phyloP scores from a whole-genome alignment of 805 yeast species.

The Metschnikowia reukaufii region DNA sequence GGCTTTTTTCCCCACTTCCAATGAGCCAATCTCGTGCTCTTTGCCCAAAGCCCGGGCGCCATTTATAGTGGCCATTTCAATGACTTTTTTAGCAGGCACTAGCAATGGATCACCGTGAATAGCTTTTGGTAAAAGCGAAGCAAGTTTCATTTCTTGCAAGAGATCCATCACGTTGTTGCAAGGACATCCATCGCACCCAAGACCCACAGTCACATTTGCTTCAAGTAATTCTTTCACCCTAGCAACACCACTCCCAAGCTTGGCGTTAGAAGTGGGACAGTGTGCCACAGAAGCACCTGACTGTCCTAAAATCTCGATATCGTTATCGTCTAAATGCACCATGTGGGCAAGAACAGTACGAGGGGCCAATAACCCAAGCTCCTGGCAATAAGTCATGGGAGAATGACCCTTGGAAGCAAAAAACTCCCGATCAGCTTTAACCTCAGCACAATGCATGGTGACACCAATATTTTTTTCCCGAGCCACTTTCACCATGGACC shows the following conservation, averaged over 20 bases:
- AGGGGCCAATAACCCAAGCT: slow-evolving; percentile 16
- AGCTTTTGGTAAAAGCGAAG: slow-evolving; percentile 22
- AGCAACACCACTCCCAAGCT: slow-evolving; percentile 22
- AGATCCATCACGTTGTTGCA: slow-evolving; percentile 24
- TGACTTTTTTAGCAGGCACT: slow-evolving; percentile 15
- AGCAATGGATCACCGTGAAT: slow-evolving; percentile 20
- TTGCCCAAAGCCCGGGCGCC: slow-evolving; percentile 19
- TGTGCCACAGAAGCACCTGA: slow-evolving; percentile 20
- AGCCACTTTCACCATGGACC: slow-evolving; percentile 15
- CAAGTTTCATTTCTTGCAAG: slow-evolving; percentile 23
- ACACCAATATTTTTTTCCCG: slow-evolving; percentile 15
- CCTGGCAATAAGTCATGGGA: slow-evolving; percentile 19
- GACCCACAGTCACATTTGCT: slow-evolving; percentile 18
- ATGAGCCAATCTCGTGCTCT: slow-evolving; percentile 18
- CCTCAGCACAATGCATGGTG: slow-evolving; percentile 20
- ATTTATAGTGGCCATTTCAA: slow-evolving; percentile 17
- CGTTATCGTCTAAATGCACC: slow-evolving; percentile 18
- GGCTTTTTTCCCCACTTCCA: slow-evolving; percentile 17
- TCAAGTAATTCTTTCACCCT: slow-evolving; percentile 19
- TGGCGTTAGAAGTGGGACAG: slow-evolving; percentile 23
- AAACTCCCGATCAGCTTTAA: slow-evolving; percentile 17
- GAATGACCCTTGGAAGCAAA: slow-evolving; percentile 18
- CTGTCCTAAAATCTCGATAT: slow-evolving; percentile 11
- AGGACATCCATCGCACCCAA: slow-evolving; percentile 24
- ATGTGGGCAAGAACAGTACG: slow-evolving; percentile 19